phyloP scores from a whole-genome alignment of 768 basidiomycete species.

The Kwoniella dejecticola region DNA sequence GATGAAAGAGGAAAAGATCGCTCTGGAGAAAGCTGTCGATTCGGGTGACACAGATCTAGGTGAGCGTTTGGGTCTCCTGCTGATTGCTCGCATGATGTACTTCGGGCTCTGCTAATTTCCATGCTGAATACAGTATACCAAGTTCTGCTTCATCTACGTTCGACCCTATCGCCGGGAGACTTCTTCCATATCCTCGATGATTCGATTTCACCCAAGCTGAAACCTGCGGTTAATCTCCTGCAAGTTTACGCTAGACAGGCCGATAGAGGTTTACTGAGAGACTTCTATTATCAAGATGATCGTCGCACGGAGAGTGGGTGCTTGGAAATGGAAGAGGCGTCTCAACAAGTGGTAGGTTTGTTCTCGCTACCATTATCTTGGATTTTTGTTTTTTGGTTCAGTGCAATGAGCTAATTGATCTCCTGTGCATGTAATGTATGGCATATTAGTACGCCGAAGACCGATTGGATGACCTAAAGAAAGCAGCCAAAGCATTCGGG shows the following conservation, averaged over 20 bases:
- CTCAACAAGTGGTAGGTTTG: conserved; percentile 63
- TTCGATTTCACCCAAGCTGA: conserved; percentile 68
- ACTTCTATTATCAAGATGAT: conserved; percentile 98
- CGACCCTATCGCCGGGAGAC: conserved; percentile 77
- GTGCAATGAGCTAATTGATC: too few species aligned
- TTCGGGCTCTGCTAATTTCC: too few species aligned
- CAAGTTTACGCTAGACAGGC: conserved; percentile 90
- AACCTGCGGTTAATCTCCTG: conserved; percentile 73
- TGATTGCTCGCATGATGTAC: too few species aligned
- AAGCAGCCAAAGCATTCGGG: conserved; percentile 87
- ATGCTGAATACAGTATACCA: conserved; percentile 75
- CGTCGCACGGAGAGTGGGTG: conserved; percentile 88
- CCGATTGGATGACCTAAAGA: conserved; percentile 70
- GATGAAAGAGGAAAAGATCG: conserved; percentile 92
- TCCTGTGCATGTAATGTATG: too few species aligned
- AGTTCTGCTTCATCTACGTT: conserved; percentile 83
- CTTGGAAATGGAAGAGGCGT: conserved; percentile 82
- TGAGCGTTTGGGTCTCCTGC: conserved; percentile 55
- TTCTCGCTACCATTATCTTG: background rate
- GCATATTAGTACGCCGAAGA: conserved; percentile 53
- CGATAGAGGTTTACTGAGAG: conserved; percentile 84
- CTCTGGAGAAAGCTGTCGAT: conserved; percentile 83
- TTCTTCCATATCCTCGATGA: conserved; percentile 96
- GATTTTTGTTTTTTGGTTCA: too few species aligned
- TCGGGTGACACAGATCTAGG: conserved; percentile 95